These are phyloP conservation scores for Coemansia erecta DNA, from an alignment of 192 early-diverging fungal genomes.

Conservation along the genomic window DNA sequence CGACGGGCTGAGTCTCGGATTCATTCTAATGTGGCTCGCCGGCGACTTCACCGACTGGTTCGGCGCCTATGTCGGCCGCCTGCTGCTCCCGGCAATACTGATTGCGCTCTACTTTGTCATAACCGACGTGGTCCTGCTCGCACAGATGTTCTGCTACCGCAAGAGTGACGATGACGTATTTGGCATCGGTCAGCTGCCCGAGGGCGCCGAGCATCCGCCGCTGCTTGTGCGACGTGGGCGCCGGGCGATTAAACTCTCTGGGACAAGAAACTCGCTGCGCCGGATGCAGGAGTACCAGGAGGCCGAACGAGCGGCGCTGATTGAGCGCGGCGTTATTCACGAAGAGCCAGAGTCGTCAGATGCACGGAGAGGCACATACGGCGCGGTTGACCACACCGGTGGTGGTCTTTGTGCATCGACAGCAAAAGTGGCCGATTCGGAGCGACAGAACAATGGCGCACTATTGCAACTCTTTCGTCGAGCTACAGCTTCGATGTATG, in stretches of 20 bases:
- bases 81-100: conserved; percentile 57
- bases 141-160: conserved; percentile 66
- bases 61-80: conserved; percentile 44
- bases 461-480: background rate
- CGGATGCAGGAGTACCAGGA: conserved; percentile 40
- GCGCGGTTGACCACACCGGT: background rate
- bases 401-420: background rate
- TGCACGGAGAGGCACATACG: background rate
- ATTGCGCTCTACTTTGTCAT: conserved; percentile 73
- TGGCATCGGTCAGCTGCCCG: conserved; percentile 34
- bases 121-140: conserved; percentile 65
- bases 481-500: conserved; percentile 14
- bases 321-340: conserved; percentile 20
- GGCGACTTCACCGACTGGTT: conserved; percentile 51
- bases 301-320: conserved; percentile 37
- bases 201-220: conserved; percentile 45
- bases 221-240: conserved; percentile 42
- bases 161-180: conserved; percentile 45
- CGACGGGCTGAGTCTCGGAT: conserved; percentile 47
- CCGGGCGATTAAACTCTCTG: conserved; percentile 33
- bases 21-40: conserved; percentile 50
- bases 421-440: too few relatives aligned
- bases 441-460: too few relatives aligned
- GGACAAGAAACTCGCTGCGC: conserved; percentile 15
- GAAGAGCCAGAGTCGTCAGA: background rate